A percentile compares a stretch with the other conserved stretches of the same genome.
These are phyloP conservation scores for Amoebophrya sp. DNA, from an alignment of 169 alveolate species.

Conservation along the genomic window DNA sequence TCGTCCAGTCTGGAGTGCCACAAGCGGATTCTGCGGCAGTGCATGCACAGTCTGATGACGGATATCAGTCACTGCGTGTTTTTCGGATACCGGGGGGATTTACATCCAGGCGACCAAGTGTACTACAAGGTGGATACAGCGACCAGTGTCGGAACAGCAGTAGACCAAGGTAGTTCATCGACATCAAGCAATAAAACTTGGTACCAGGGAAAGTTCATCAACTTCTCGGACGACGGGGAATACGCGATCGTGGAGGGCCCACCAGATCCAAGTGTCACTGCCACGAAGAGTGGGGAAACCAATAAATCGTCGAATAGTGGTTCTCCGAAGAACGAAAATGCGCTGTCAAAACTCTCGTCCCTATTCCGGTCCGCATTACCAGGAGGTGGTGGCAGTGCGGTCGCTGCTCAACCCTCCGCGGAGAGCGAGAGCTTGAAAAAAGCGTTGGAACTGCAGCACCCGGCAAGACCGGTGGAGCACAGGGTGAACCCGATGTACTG, in stretches of 20 bases:
- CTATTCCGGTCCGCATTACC: no score
- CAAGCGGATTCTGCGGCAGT: background rate
- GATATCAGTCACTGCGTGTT: background rate
- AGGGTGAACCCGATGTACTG: no score
- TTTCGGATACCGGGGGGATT: constrained; percentile 3
- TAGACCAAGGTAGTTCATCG: no score
- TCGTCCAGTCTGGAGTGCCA: background rate
- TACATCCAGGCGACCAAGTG: background rate
- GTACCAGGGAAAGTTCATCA: background rate
- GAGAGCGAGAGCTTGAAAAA: no score
- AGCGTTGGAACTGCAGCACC: no score
- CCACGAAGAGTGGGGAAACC: no score
- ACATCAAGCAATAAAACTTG: background rate
- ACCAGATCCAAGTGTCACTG: background rate
- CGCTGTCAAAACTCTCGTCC: no score
- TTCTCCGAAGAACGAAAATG: background rate
- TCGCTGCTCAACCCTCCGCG: no score
- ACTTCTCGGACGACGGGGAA: background rate
- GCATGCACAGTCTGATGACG: background rate
- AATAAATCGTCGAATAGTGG: background rate
- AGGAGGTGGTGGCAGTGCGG: no score
- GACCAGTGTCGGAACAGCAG: no score
- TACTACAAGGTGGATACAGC: background rate
- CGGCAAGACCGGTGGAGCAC: no score
- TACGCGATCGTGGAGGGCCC: background rate